phyloP scores from a whole-genome alignment of 768 basidiomycete species.

The Phylloporus scabripes region DNA sequence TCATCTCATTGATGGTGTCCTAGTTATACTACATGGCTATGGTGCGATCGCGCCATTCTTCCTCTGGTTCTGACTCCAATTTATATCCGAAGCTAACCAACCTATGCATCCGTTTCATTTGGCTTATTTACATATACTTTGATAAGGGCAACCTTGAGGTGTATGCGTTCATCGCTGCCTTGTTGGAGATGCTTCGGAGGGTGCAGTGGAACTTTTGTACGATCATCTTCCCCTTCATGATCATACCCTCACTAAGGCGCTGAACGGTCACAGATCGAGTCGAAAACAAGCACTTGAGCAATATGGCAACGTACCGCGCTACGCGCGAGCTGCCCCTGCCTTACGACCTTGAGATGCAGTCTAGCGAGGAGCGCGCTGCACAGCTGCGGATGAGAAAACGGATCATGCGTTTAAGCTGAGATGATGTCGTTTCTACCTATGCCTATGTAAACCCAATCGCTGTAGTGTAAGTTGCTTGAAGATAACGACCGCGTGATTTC shows the following conservation, averaged over 20 bases:
- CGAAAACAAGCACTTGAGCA: conserved; percentile 90
- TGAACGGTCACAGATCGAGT: conserved; percentile 50
- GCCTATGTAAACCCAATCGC: no score
- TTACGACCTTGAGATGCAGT: conserved; percentile 51
- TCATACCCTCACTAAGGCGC: background rate
- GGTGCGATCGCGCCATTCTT: conserved; percentile 35
- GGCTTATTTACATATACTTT: conserved; percentile 71
- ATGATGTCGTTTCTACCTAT: background rate
- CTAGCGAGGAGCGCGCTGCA: conserved; percentile 31
- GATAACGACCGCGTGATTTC: no score
- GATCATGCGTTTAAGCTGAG: conserved; percentile 18
- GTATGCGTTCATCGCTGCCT: conserved; percentile 60
- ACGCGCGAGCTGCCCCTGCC: conserved; percentile 83
- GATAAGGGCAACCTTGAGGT: conserved; percentile 43
- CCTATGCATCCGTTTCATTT: conserved; percentile 70
- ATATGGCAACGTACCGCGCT: conserved; percentile 87
- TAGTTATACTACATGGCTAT: conserved; percentile 78
- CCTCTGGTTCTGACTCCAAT: background rate
- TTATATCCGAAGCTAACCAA: conserved; percentile 54
- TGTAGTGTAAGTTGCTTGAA: no score
- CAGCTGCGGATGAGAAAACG: conserved; percentile 13
- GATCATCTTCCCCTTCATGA: conserved; percentile 21
- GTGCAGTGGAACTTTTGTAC: conserved; percentile 91
- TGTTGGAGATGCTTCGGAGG: conserved; percentile 74
- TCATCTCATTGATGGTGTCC: background rate